Conservation (phyloP, 106 monocot genomes). For the Vanilla planifolia region DNA sequence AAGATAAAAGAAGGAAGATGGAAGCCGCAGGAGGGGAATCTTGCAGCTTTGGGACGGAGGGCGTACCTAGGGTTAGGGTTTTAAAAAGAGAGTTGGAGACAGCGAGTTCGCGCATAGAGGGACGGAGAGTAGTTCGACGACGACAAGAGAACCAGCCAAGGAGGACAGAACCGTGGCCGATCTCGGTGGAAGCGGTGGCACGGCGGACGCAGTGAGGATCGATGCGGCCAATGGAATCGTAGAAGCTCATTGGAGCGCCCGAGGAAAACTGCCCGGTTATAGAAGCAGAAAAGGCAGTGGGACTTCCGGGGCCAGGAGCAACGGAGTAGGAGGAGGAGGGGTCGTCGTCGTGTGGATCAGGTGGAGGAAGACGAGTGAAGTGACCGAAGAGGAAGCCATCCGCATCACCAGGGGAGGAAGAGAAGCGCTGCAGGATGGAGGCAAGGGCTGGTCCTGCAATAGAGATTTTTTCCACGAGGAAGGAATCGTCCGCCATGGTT, state of each 20-base stretch:
- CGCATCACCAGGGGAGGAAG: conserved; percentile 41
- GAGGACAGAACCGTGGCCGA: conserved; percentile 8
- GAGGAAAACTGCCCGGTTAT: conserved; percentile 26
- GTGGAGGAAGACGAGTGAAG: conserved; percentile 35
- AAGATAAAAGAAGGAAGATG: conserved; percentile 46
- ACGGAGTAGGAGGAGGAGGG: conserved; percentile 13
- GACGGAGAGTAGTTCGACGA: conserved; percentile 37
- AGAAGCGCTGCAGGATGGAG: conserved; percentile 56
- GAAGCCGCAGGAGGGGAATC: conserved; percentile 4
- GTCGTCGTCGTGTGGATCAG: conserved; percentile 36
- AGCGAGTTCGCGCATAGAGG: conserved; percentile 62
- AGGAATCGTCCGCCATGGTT: conserved; percentile 1
- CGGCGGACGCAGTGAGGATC: conserved; percentile 4
- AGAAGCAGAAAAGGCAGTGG: conserved; percentile 1
- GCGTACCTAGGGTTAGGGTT: conserved; percentile 20
- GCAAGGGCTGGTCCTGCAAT: conserved; percentile 66
- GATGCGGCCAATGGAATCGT: conserved; percentile 24
- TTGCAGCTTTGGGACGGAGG: neutral
- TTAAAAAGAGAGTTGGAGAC: conserved; percentile 35
- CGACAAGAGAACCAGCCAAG: conserved; percentile 55
- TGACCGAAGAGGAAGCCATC: conserved; percentile 77
- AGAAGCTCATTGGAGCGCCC: conserved; percentile 19
- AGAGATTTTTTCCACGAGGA: conserved; percentile 35
- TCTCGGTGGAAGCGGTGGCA: conserved; percentile 4
- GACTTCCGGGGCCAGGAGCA: conserved; percentile 4